Evolutionary conservation across 2,329 filamentous ascomycete species (phyloP).

Genomic region (Hortaea werneckii): DNA sequence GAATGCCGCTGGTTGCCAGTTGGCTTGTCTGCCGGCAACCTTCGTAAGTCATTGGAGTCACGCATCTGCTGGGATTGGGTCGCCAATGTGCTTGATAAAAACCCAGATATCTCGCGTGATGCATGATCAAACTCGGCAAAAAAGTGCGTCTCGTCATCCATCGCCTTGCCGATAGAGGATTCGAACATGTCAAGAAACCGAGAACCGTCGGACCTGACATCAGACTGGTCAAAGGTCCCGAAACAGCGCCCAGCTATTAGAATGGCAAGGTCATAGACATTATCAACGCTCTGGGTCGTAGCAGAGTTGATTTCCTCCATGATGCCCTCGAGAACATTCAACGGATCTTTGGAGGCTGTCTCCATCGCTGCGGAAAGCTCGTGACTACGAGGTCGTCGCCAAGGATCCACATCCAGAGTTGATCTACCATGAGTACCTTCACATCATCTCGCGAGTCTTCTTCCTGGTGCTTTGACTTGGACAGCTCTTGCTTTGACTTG

Average conservation of each 20-base stretch:
- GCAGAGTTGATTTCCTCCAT: slow-evolving; percentile 58
- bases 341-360: slow-evolving; percentile 50
- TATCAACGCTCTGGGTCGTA: slow-evolving; percentile 48
- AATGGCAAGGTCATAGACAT: slow-evolving; percentile 53
- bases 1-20: slow-evolving; percentile 16
- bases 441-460: slow-evolving; percentile 25
- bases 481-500: slow-evolving; percentile 39
- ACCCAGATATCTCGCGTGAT: slow-evolving; percentile 42
- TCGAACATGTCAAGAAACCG: slow-evolving; percentile 62
- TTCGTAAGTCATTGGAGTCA: not conserved
- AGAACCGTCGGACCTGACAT: slow-evolving; percentile 48
- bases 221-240: slow-evolving; percentile 43
- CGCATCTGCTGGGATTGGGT: slow-evolving; percentile 1
- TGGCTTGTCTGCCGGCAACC: slow-evolving; percentile 34
- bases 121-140: slow-evolving; percentile 51
- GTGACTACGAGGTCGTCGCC: slow-evolving; percentile 50
- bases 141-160: slow-evolving; percentile 34
- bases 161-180: slow-evolving; percentile 46
- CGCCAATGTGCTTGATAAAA: not conserved
- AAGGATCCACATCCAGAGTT: slow-evolving; percentile 57
- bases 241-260: slow-evolving; percentile 39
- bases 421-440: slow-evolving; percentile 60
- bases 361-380: slow-evolving; percentile 48
- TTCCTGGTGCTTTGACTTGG: not conserved
- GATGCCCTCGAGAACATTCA: slow-evolving; percentile 53